A percentile compares a stretch with the other conserved stretches of the same genome.
Conservation (phyloP, 192 early-diverging fungal genomes). For the Phlyctochytrium planicorne region DNA sequence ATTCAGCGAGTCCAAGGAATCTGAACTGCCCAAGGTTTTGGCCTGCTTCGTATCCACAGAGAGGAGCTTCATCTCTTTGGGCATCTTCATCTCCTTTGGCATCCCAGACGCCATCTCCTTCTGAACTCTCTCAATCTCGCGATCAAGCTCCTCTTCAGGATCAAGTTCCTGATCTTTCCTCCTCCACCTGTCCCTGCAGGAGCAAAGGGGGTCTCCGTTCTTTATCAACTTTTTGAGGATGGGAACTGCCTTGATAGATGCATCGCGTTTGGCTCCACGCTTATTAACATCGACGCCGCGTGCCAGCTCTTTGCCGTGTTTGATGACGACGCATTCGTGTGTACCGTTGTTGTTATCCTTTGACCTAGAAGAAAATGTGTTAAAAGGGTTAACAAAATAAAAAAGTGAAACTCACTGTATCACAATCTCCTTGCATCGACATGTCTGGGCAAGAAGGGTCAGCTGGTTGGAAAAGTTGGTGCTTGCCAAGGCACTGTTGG, state of each 20-base stretch:
- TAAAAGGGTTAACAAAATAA: background rate
- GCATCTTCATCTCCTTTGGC: too few species aligned
- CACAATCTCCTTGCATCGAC: background rate
- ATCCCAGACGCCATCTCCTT: slow-evolving; percentile 5
- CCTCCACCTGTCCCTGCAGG: background rate
- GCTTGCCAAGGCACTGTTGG: too few species aligned
- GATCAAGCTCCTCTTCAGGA: too few species aligned
- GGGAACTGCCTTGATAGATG: background rate
- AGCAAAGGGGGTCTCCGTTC: background rate
- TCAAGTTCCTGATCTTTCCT: background rate
- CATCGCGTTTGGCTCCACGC: slow-evolving; percentile 8
- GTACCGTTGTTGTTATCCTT: background rate
- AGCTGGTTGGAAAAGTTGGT: slow-evolving; percentile 7
- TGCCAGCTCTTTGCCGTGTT: slow-evolving; percentile 11
- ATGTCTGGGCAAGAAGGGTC: background rate
- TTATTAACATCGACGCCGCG: background rate
- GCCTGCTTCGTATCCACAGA: too few species aligned
- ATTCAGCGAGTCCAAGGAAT: too few species aligned
- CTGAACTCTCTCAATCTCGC: background rate
- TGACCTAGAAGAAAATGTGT: background rate
- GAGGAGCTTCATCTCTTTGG: too few species aligned
- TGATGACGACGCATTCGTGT: slow-evolving; percentile 6
- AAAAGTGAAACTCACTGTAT: slow-evolving; percentile 1
- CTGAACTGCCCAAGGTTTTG: too few species aligned
- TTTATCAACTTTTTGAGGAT: background rate